Evolutionary conservation across 192 early-diverging fungal genomes (phyloP), one percentile per base, ranked within the genome.

Genomic region (Linderina pennispora): DNA sequence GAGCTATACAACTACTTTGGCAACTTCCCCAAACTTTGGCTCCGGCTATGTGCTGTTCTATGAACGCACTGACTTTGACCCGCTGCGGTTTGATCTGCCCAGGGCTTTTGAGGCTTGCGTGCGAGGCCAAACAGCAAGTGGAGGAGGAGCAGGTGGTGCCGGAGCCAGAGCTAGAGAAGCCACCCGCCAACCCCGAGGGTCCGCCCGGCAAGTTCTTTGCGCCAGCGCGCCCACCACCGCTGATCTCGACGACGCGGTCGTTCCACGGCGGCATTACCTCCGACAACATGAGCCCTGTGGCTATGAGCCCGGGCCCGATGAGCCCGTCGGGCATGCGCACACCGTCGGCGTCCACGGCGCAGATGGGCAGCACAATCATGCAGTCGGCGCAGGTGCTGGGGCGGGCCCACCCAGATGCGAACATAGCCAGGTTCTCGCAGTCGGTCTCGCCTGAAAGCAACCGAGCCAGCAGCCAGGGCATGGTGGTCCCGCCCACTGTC

Each of bases 21-120:
- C 38, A 86, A 90, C 58, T 66, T 74, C 32, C 75, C 85, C 2
- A n/a, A 80, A 75, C 41, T 75, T 73, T 56, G 87, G 86, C 17
- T 88, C 83, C 11, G 88, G 88, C 1, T 91, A 90, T 45, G 78
- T 90, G 11, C 50, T 90, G 33, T 88, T 90, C 44, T 90, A 90
- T 50, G 85, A 90, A 53, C 65, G 65, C 49, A 21, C 48, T 9
- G 65, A 61, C 24, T 68, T 75, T 47, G 65, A 74, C 25, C 60
- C 70, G 2, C 33, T 25, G 34, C 41, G 48, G 43, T 72, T 60
- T 45, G 62, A 72, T 19, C 40, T 72, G 37, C 68, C 68, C 10
- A 45, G 58, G 1, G 34, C 58, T n/a, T 18, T 43, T 5, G 23
- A n/a, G 33, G 16, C 24, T 25, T 4, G 36, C 35, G 2, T 19